Percentiles rank a stretch among this genome's conserved stretches.
Evolutionary conservation across 352 stramenopile genomes (phyloP).

Genomic region (Globisporangium emineosum): DNA sequence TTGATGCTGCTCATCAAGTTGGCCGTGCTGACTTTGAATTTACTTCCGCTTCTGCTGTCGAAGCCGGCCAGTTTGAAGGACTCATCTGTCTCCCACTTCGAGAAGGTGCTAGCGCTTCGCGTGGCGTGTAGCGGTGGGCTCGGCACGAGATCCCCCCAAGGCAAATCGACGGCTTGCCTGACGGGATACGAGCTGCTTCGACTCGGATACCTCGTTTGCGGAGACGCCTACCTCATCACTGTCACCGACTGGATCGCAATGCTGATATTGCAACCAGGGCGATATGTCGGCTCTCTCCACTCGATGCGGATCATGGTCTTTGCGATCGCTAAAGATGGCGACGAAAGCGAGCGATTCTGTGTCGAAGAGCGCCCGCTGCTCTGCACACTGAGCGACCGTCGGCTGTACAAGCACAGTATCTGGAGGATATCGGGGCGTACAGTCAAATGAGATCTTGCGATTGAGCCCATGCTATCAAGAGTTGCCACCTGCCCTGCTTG

Average conservation of each 20-base stretch:
- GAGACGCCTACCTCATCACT: constrained; percentile 1
- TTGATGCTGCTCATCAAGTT: constrained; percentile 18
- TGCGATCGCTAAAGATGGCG: neutral
- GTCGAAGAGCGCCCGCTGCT: neutral
- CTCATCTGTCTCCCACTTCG: neutral
- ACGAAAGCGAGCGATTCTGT: neutral
- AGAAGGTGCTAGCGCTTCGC: neutral
- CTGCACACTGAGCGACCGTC: neutral
- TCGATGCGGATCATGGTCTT: neutral
- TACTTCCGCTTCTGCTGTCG: neutral
- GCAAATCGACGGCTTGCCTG: constrained; percentile 1
- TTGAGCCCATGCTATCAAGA: too few species aligned
- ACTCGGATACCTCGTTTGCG: constrained; percentile 15
- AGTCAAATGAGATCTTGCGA: neutral
- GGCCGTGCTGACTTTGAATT: constrained; percentile 2
- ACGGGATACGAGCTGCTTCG: constrained; percentile 12
- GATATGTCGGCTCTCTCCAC: neutral
- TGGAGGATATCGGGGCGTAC: neutral
- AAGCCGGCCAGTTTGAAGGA: neutral
- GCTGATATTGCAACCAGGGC: neutral
- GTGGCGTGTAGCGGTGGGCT: neutral
- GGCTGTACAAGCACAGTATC: neutral
- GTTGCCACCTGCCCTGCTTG: too few species aligned
- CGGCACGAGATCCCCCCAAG: neutral
- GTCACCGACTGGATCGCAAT: constrained; percentile 3